phyloP scores from a whole-genome alignment of 2,329 filamentous ascomycete species.

The Teratosphaeria nubilosa region DNA sequence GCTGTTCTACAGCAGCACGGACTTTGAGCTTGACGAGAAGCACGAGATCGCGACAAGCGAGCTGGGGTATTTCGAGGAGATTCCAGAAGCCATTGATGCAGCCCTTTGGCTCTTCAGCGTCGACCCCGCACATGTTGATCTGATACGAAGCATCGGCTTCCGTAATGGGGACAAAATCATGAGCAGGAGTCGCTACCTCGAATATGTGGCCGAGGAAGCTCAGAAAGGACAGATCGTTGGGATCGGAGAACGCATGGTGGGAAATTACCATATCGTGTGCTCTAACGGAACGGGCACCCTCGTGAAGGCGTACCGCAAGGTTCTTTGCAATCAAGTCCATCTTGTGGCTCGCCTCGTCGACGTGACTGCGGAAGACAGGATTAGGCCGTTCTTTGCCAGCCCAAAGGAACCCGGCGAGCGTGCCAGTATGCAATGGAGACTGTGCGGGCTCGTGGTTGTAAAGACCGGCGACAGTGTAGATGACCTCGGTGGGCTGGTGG shows the following conservation, averaged over 20 bases:
- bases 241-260: background rate
- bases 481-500: background rate
- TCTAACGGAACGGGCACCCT: background rate
- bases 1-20: background rate
- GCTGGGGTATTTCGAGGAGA: background rate
- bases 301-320: background rate
- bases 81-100: background rate
- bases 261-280: background rate
- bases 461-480: background rate
- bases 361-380: background rate
- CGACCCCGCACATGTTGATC: background rate
- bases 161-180: background rate
- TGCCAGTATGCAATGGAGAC: background rate
- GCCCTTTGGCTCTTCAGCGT: background rate
- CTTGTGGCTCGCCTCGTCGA: background rate
- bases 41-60: background rate
- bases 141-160: background rate
- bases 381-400: background rate
- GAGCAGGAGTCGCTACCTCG: background rate
- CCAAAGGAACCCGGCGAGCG: background rate
- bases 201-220: background rate
- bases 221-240: background rate
- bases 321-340: background rate
- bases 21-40: background rate
- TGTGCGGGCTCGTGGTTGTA: background rate